Percentiles rank a stretch among this genome's conserved stretches.
phyloP scores from a whole-genome alignment of 768 basidiomycete species.

The Russula brevipes region DNA sequence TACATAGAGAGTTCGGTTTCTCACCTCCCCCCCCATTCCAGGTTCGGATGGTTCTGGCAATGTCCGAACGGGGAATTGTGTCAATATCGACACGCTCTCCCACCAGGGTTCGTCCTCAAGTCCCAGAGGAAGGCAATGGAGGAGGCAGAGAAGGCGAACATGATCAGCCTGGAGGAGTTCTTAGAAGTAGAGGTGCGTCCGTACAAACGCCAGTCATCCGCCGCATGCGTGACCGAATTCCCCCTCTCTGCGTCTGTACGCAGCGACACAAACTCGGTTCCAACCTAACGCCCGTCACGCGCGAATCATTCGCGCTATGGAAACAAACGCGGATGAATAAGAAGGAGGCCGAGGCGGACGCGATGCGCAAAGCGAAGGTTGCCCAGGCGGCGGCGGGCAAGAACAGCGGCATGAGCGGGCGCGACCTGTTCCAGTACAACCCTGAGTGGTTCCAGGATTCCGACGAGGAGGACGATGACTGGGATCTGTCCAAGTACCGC shows the following conservation, averaged over 20 bases:
- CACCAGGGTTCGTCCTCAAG: conserved; percentile 93
- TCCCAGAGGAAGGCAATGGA: conserved; percentile 89
- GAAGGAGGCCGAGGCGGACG: conserved; percentile 87
- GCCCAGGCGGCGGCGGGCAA: conserved; percentile 81
- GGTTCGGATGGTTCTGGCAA: conserved; percentile 96
- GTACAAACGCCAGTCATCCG: not conserved
- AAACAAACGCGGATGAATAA: conserved; percentile 94
- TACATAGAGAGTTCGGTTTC: not conserved
- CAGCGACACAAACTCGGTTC: conserved; percentile 92
- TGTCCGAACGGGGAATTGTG: conserved; percentile 86
- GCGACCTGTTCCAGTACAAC: conserved; percentile 97
- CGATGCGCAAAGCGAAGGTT: conserved; percentile 77
- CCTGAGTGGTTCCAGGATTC: conserved; percentile 90
- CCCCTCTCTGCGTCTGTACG: not conserved
- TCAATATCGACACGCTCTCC: conserved; percentile 92
- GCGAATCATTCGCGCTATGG: conserved; percentile 88
- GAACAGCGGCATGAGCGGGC: conserved; percentile 87
- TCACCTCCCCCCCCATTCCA: conserved; percentile 25
- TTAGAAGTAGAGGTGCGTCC: conserved; percentile 84
- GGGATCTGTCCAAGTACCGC: conserved; percentile 53
- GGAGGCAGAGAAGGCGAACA: conserved; percentile 83
- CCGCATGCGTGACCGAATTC: not conserved
- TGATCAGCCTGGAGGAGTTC: conserved; percentile 94
- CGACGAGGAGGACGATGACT: conserved; percentile 48
- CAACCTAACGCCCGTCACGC: conserved; percentile 89